Base-by-base conservation (phyloP, 176 grass and related monocot species). In the Poa annua region DNA sequence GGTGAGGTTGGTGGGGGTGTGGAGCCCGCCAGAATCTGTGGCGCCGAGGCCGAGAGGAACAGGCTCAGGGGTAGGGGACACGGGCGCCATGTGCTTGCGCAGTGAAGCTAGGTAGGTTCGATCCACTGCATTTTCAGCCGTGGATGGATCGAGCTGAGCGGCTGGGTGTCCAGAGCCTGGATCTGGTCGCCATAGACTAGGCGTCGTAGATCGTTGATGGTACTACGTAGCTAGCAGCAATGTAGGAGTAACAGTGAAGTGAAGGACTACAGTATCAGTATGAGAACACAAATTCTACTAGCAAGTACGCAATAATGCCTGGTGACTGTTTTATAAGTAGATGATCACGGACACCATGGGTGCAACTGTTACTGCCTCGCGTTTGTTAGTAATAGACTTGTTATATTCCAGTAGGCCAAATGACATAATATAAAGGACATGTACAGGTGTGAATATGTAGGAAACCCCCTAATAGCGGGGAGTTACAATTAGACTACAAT, bases 21-120 rank as follows among this genome's bases (percentile, higher is more conserved):
- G 68, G 68, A 71, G 67, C 39, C 61, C 13, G 77, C 68, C 42
- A 68, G 81, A 83, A 74, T 75, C 56, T 75, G 10, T 1, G 47
- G 13, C n/a, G 20, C 24, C 4, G 4, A 6, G 8, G 32, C 16
- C 3, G 3, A 16, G 65, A 56, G 32, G n/a, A 39, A 54, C 57
- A 59, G 21, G 56, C 57, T 11, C 70, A 19, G 12, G 25, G 24
- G 22, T 22, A 81, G 47, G 77, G 57, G 48, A 54, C 62, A 60
- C 26, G 72, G 21, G 33, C 20, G 77, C 11, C 85, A 73, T 64
- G 68, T 65, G 47, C 19, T 26, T 17, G 22, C 33, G 60, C 59
- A 79, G 62, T 74, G 44, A 29, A 19, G 71, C 71, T 74, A 32
- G 11, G 20, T 47, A 11, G 24, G 45, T 51, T 32, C 71, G 68